These are phyloP conservation scores for Rhizophora mangle DNA, from an alignment of 345 rosid genomes.

Conservation along the genomic window DNA sequence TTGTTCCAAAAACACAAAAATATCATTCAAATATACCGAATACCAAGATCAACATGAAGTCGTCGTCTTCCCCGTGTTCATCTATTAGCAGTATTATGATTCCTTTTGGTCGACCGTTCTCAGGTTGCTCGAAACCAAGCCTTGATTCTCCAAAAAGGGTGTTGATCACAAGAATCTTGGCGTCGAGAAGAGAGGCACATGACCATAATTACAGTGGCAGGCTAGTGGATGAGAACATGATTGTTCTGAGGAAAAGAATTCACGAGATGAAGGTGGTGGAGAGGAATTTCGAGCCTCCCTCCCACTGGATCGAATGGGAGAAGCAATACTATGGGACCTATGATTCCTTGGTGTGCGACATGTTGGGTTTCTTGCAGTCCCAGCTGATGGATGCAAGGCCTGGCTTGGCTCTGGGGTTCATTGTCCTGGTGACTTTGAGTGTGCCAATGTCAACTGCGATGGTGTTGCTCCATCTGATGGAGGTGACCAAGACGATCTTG, in stretches of 20 bases:
- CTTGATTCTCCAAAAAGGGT: neutral
- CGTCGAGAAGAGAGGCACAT: neutral
- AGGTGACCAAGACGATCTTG: conserved; percentile 12
- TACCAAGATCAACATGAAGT: conserved; percentile 10
- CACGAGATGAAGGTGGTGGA: conserved; percentile 63
- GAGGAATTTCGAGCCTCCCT: conserved; percentile 61
- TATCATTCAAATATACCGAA: neutral
- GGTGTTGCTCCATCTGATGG: conserved; percentile 26
- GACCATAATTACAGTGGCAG: conserved; percentile 28
- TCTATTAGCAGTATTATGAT: neutral
- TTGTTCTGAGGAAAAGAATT: conserved; percentile 51
- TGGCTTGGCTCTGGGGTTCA: conserved; percentile 40
- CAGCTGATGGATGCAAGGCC: conserved; percentile 63
- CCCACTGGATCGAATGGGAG: conserved; percentile 75
- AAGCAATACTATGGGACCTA: conserved; percentile 47
- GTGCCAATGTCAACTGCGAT: conserved; percentile 42
- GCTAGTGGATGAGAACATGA: conserved; percentile 59
- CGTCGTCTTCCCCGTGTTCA: conserved; percentile 6
- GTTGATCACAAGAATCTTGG: neutral
- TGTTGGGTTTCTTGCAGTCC: conserved; percentile 46
- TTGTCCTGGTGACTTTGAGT: conserved; percentile 43
- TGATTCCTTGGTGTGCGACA: conserved; percentile 47
- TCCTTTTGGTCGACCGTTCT: neutral
- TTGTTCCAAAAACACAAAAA: neutral
- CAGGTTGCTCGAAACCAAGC: conserved; percentile 1